Base-by-base conservation (phyloP, 257 asterid genomes). In the Asclepias syriaca region DNA sequence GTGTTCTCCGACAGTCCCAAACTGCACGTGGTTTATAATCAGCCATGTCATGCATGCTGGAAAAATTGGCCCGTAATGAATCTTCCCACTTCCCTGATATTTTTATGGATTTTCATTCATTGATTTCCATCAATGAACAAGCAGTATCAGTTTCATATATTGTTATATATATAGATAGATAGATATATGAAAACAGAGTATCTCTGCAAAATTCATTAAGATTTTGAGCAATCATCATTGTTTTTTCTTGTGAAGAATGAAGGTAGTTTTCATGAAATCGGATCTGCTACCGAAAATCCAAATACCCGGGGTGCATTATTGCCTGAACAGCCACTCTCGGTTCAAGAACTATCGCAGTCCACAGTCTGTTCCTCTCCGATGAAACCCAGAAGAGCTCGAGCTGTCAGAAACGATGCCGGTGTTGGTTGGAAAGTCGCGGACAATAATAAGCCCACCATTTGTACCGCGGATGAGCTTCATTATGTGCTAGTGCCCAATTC, bases 381-480 rank as follows among this genome's bases (percentile, higher is more conserved):
- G 67, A 79, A 67, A 45, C 34, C 8, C 64, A 53, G 19, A 57
- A 53, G 19, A 57, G 54, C 56, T 5, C 29, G 51, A 13, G 49
- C 74, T 81, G 64, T 82, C 79, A 10, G 57, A 50, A 16, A 34
- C 2, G 65, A 32, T 48, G 68, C 81, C 24, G 74, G 18, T 45
- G 79, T 77, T 72, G 90, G 50, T 14, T 18, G 68, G 21, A 64
- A 86, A 82, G 79, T 90, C 70, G 72, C 81, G 37, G 69, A 57
- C 24, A 88, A 34, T 4, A 34, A 34, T 34, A 34, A 88, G 75
- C 98, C 97, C 64, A 65, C 95, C 39, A 69, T 91, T 67, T 94
- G 99, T 82, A 91, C 97, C 14, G 99, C 98, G 70, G 99, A 94
- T 72, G 99, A 95, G 86, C 95, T 95, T 65, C 98, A 95, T 77